Percentiles rank a stretch among this genome's conserved stretches.
These are phyloP conservation scores for Fusarium zealandicum DNA, from an alignment of 2,329 filamentous ascomycete species.

Conservation along the genomic window DNA sequence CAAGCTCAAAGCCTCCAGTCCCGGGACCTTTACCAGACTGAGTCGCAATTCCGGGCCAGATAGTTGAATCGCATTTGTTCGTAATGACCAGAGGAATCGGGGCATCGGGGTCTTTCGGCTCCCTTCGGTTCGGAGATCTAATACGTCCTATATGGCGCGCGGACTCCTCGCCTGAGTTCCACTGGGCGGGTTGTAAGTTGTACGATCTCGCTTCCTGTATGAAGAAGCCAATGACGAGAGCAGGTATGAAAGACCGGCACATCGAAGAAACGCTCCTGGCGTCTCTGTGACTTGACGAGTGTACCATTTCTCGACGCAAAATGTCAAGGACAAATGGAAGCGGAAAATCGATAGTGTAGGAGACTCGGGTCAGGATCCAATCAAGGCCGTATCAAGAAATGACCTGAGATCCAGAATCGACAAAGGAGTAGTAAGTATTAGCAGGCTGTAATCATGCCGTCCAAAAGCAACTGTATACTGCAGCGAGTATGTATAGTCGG, in stretches of 20 bases:
- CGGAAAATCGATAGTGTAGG: not conserved
- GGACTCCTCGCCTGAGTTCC: slow-evolving; percentile 41
- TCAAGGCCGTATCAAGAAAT: not conserved
- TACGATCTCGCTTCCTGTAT: slow-evolving; percentile 26
- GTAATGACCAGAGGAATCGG: slow-evolving; percentile 69
- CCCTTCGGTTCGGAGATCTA: slow-evolving; percentile 29
- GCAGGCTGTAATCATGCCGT: slow-evolving; percentile 18
- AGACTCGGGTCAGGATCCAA: slow-evolving; percentile 1
- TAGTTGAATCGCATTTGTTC: slow-evolving; percentile 73
- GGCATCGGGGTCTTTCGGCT: slow-evolving; percentile 39
- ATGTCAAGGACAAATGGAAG: not conserved
- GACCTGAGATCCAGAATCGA: slow-evolving; percentile 7
- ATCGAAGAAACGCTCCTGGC: slow-evolving; percentile 29
- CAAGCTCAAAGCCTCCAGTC: slow-evolving; percentile 72
- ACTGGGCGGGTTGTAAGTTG: slow-evolving; percentile 18
- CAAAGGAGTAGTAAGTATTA: slow-evolving; percentile 14
- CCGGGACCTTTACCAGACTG: slow-evolving; percentile 74
- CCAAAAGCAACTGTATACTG: slow-evolving; percentile 3
- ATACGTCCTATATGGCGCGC: slow-evolving; percentile 39
- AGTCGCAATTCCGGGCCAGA: slow-evolving; percentile 80
- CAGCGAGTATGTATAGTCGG: slow-evolving; percentile 7
- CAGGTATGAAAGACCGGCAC: slow-evolving; percentile 31
- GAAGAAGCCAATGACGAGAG: slow-evolving; percentile 33
- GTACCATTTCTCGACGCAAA: slow-evolving; percentile 25
- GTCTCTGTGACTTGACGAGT: slow-evolving; percentile 13